Conservation (phyloP, 2,329 filamentous ascomycete species). For the Penicillium brasilianum region DNA sequence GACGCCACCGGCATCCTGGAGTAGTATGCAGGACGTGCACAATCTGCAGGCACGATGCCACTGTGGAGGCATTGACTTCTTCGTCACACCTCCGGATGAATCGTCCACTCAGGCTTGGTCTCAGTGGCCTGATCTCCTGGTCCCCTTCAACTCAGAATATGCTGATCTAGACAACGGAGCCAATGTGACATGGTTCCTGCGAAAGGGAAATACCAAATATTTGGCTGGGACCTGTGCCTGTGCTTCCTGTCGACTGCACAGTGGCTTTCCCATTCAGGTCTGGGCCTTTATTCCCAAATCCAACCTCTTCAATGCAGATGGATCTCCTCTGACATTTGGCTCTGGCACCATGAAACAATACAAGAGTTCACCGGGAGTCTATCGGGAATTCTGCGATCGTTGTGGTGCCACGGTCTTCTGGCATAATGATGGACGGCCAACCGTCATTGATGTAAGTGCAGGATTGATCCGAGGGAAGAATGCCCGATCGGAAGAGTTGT, state of each 20-base stretch:
- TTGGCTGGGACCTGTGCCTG: conserved; percentile 67
- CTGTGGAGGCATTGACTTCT: conserved; percentile 62
- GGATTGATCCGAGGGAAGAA: conserved; percentile 61
- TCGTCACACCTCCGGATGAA: conserved; percentile 60
- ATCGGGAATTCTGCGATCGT: conserved; percentile 64
- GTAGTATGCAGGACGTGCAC: neutral
- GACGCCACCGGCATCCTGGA: neutral
- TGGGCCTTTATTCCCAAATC: conserved; percentile 69
- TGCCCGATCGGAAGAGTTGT: conserved; percentile 61
- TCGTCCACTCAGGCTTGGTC: conserved; percentile 54
- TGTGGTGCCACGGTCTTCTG: conserved; percentile 72
- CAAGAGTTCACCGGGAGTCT: conserved; percentile 58
- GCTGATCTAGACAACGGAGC: conserved; percentile 48
- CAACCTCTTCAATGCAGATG: conserved; percentile 58
- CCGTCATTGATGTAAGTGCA: conserved; percentile 67
- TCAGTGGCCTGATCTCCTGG: conserved; percentile 59
- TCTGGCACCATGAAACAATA: conserved; percentile 58
- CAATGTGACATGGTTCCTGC: conserved; percentile 66
- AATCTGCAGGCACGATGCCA: conserved; percentile 54
- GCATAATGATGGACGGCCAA: conserved; percentile 58
- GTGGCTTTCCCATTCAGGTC: conserved; percentile 67
- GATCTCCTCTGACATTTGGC: conserved; percentile 41
- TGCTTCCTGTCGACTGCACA: conserved; percentile 63
- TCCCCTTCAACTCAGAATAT: conserved; percentile 52
- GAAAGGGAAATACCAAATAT: conserved; percentile 55